Evolutionary conservation across 202 grass and related monocot species (phyloP).

Genomic region (Brachypodium distachyon): DNA sequence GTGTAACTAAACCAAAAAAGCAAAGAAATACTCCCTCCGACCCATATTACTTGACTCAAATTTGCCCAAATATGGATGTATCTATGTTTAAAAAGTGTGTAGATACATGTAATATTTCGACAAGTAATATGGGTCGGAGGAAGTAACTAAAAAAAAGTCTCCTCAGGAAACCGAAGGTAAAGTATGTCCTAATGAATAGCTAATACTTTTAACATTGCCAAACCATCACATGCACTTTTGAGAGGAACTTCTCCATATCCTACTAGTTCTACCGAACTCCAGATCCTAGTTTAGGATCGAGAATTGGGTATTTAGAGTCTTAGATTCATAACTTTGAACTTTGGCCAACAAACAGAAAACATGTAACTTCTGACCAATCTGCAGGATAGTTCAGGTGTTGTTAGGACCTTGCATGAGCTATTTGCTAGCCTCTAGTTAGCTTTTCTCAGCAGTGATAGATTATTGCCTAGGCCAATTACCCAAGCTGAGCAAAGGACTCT

Average conservation of each 20-base stretch:
- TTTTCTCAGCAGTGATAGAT: conserved; percentile 4
- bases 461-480: neutral
- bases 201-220: neutral
- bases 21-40: neutral
- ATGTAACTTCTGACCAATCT: neutral
- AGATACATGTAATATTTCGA: too few relatives aligned
- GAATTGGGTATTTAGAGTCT: neutral
- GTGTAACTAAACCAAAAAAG: neutral
- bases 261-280: neutral
- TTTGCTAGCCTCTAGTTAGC: neutral
- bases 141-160: neutral
- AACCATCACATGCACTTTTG: neutral
- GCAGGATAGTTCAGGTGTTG: neutral
- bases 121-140: too few relatives aligned
- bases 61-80: too few relatives aligned
- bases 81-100: too few relatives aligned
- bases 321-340: neutral
- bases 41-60: too few relatives aligned
- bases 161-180: conserved; percentile 1
- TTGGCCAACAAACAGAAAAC: neutral
- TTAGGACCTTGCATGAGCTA: neutral
- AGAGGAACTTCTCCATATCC: neutral
- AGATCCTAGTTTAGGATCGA: neutral
- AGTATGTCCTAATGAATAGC: neutral
- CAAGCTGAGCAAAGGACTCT: neutral